Base-by-base conservation (phyloP, 2,329 filamentous ascomycete species). In the Shiraia sp. region DNA sequence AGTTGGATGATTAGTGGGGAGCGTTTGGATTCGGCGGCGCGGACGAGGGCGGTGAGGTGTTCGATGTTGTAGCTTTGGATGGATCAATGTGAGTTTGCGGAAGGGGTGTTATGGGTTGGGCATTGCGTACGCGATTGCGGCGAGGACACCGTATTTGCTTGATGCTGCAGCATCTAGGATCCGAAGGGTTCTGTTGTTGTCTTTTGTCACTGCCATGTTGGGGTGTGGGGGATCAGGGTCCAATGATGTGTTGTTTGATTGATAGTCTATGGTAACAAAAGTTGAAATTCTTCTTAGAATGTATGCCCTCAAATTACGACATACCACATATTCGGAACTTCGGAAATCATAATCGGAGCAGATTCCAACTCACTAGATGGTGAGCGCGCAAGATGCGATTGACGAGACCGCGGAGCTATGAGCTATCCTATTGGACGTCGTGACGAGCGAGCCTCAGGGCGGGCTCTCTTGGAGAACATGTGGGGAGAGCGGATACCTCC, bases 61-160 rank as follows among this genome's bases (percentile, higher is more conserved):
- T 69, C 66, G 24, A 67, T 40, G 28, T 66, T 69, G 51, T 69
- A 68, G 28, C 65, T 67, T 24, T 6, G 4, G 12, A 12, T 6
- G 10, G 50, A 38, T 29, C 2, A n/a, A 2, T 15, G 16, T 40
- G 27, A n/a, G 8, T 12, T 23, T 13, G 16, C 4, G 2, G 5
- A 2, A n/a, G 3, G 15, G 19, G 19, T 22, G 19, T 4, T 22
- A 22, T 22, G 4, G 19, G 19, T n/a, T n/a, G 19, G 8, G 8
- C 19, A 22, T 22, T 22, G 4, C 61, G 4, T 57, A 69, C 60
- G 62, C 64, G 22, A 70, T 66, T 5, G 66, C 64, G 49, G 76
- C 79, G 2, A 80, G 76, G 19, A 85, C 77, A 31, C 77, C 81
- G 53, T 85, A 84, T 26, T 78, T 74, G 53, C 78, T 77, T 29